Percentiles rank a stretch among this genome's conserved stretches.
phyloP scores from a whole-genome alignment of 257 asterid genomes.

The Orobanche coerulescens region DNA sequence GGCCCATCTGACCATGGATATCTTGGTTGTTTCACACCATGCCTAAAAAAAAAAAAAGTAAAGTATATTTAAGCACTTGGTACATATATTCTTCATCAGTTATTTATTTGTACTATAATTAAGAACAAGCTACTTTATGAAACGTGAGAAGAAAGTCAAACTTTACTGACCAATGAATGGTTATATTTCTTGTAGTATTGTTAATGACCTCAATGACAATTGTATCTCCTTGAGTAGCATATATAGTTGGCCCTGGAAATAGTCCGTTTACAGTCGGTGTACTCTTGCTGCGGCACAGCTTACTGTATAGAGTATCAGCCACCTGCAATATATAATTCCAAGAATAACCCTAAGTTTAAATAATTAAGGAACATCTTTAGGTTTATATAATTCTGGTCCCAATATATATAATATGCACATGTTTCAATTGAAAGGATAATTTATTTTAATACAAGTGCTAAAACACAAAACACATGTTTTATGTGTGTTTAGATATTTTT shows the following conservation, averaged over 20 bases:
- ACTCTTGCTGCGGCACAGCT: constrained; percentile 40
- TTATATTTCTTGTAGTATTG: constrained; percentile 31
- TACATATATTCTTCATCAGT: no score
- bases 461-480: no score
- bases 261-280: constrained; percentile 47
- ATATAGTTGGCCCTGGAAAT: constrained; percentile 48
- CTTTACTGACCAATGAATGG: constrained; percentile 37
- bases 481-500: no score
- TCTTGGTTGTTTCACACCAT: constrained; percentile 45
- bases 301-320: constrained; percentile 24
- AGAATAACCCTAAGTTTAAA: not conserved
- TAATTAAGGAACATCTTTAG: no score
- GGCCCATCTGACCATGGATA: constrained; percentile 60
- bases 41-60: constrained; percentile 25
- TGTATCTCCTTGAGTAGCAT: constrained; percentile 32
- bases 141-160: no score
- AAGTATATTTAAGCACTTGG: not conserved
- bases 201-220: constrained; percentile 31
- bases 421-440: no score
- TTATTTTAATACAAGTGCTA: no score
- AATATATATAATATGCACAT: no score
- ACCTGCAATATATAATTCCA: constrained; percentile 21
- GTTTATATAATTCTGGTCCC: no score
- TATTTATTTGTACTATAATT: no score
- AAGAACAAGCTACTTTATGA: no score